Conservation (phyloP, 495 filamentous ascomycete genomes). For the Schizothecium vesticola region DNA sequence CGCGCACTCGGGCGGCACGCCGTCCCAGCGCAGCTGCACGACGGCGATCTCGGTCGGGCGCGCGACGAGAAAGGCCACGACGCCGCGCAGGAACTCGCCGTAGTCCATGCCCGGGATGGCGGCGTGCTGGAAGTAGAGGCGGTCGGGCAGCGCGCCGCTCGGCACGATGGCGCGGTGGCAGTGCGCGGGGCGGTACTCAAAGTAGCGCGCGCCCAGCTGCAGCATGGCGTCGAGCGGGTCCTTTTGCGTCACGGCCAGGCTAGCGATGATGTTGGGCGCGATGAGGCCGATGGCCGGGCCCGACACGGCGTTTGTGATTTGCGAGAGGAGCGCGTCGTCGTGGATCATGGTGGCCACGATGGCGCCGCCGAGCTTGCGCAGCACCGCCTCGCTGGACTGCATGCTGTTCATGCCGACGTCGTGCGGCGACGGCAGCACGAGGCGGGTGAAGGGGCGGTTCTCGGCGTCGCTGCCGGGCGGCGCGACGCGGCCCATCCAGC, state of each 20-base stretch:
- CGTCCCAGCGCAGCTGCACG: conserved; percentile 50
- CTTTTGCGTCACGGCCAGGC: conserved; percentile 52
- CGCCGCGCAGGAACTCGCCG: conserved; percentile 40
- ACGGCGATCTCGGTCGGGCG: conserved; percentile 47
- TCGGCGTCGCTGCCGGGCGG: conserved; percentile 39
- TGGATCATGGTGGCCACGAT: conserved; percentile 35
- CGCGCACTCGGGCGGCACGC: conserved; percentile 44
- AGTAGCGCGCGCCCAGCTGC: conserved; percentile 48
- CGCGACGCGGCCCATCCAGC: conserved; percentile 44
- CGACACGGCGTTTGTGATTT: conserved; percentile 30
- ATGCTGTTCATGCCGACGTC: conserved; percentile 55
- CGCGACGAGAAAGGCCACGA: conserved; percentile 39
- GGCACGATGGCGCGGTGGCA: conserved; percentile 36
- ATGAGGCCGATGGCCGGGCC: conserved; percentile 33
- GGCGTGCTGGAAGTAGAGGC: conserved; percentile 49
- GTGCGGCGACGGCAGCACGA: conserved; percentile 46
- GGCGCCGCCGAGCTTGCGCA: conserved; percentile 34
- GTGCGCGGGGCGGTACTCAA: conserved; percentile 51
- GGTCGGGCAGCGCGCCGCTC: conserved; percentile 36
- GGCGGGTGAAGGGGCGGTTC: conserved; percentile 37
- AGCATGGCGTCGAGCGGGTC: conserved; percentile 43
- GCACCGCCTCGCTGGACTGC: conserved; percentile 35
- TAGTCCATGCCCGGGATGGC: conserved; percentile 52
- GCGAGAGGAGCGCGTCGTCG: conserved; percentile 24
- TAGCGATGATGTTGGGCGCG: conserved; percentile 47